Percentiles rank a stretch among this genome's conserved stretches.
These are phyloP conservation scores for Gossypium arboreum DNA, from an alignment of 345 rosid genomes.

Conservation along the genomic window DNA sequence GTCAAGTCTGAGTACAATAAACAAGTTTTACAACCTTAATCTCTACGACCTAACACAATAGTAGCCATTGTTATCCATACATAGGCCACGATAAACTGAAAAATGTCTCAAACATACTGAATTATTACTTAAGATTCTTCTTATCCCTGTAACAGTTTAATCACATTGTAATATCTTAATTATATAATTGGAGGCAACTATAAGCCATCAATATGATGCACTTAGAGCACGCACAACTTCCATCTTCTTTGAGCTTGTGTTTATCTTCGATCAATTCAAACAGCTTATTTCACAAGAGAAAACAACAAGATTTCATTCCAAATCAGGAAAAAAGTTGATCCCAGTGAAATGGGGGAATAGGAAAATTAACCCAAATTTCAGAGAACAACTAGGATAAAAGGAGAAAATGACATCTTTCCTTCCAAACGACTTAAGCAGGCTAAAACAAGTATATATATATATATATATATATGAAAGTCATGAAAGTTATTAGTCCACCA, in stretches of 20 bases:
- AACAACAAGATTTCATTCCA: not conserved
- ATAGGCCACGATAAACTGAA: not conserved
- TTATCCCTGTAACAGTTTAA: not conserved
- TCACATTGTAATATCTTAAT: not conserved
- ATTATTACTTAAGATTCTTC: not conserved
- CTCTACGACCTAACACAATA: not conserved
- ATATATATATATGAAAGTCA: not conserved
- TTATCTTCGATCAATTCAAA: not conserved
- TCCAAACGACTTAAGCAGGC: conserved; percentile 7
- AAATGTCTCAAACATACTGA: not conserved
- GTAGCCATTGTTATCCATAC: not conserved
- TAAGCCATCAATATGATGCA: not conserved
- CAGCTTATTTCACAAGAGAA: not conserved
- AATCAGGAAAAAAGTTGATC: not conserved
- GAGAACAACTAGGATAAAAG: not conserved
- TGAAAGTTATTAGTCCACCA: not conserved
- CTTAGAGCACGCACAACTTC: not conserved
- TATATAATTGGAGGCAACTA: not conserved
- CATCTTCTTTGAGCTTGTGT: not conserved
- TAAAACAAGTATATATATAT: not conserved
- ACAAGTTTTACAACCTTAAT: conserved; percentile 2
- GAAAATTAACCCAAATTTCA: not conserved
- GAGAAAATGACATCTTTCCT: not conserved
- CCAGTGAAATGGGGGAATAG: not conserved
- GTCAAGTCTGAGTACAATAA: not conserved